Evolutionary conservation across 257 asterid species (phyloP), one percentile per base, ranked within the genome.

Genomic region (Solanum bulbocastanum): DNA sequence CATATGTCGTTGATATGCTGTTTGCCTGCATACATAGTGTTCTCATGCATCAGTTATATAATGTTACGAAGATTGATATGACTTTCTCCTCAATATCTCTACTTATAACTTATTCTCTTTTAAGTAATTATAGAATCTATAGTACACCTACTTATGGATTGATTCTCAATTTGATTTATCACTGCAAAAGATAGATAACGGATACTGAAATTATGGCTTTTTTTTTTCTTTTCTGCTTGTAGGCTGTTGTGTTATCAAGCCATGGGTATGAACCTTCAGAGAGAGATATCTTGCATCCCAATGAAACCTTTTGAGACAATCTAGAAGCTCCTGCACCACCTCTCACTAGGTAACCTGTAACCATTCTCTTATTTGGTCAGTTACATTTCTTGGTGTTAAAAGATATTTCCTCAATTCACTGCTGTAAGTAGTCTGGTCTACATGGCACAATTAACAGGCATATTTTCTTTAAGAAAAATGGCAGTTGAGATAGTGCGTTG

Each of bases 301-400:
- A 62, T 85, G 84, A 78, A 66, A 49, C 88, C 39, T 76, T 76
- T 81, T 35, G 52, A 39, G 84, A 88, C 36, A 78, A 85, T 86
- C 62, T 78, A 8, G 90, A 88, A 40, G 87, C 88, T 12, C 90
- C 90, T 30, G 84, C 46, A 8, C 86, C 88, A 15, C 83, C 88
- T 36, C 39, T 87, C 12, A 87, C 85, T 20, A 72, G 88, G 88
- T 46, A 86, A 46, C 37, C 42, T 62, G 69, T 62, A 62, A 58
- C 8, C 3, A 33, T 82, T 62, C 40, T 58, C 36, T 36, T 46
- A 33, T n/a, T 46, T 25, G 37, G 4, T 22, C 78, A 71, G n/a
- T 71, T 32, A 14, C 78, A 71, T 32, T 32, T 32, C 27, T 56
- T 18, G 65, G 65, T 56, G 65, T 56, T 56, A 56, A 18, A 56